Percentiles rank a stretch among this genome's conserved stretches.
Evolutionary conservation across 305 asterid genomes (phyloP).

Genomic region (Solanum hybrid): DNA sequence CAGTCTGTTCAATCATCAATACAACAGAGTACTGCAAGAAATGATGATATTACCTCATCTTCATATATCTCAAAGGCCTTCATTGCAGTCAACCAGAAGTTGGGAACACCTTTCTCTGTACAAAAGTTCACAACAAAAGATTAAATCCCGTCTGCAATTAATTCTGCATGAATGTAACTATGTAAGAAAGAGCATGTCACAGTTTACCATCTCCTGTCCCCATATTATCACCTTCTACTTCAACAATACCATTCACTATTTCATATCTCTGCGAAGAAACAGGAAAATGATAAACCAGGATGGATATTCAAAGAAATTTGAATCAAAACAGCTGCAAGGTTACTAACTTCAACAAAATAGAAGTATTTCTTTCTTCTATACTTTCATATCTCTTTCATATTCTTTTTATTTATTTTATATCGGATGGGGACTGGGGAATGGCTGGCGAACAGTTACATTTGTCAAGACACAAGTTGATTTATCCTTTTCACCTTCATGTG

Average conservation of each 20-base stretch:
- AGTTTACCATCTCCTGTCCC: conserved; percentile 23
- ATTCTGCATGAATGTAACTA: neutral
- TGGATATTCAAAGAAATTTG: neutral
- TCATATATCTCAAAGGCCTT: neutral
- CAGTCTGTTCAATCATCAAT: neutral
- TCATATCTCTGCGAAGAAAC: conserved; percentile 44
- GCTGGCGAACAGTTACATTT: neutral
- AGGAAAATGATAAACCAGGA: neutral
- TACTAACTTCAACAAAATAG: neutral
- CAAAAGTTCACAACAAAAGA: neutral
- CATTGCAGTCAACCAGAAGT: conserved; percentile 13
- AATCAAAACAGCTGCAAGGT: neutral
- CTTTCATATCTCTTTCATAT: neutral
- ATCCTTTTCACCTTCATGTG: conserved; percentile 36
- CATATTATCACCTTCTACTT: conserved; percentile 33
- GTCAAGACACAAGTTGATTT: neutral
- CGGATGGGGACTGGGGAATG: too few relatives aligned
- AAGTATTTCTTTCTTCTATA: neutral
- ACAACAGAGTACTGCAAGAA: neutral
- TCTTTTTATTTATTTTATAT: neutral
- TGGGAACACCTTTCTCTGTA: conserved; percentile 15
- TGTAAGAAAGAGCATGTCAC: neutral
- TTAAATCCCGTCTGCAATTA: neutral
- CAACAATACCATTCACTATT: conserved; percentile 56
- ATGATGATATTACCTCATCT: conserved; percentile 10